Conservation (phyloP, 179 eudicot species). For the Carnegiea gigantea region DNA sequence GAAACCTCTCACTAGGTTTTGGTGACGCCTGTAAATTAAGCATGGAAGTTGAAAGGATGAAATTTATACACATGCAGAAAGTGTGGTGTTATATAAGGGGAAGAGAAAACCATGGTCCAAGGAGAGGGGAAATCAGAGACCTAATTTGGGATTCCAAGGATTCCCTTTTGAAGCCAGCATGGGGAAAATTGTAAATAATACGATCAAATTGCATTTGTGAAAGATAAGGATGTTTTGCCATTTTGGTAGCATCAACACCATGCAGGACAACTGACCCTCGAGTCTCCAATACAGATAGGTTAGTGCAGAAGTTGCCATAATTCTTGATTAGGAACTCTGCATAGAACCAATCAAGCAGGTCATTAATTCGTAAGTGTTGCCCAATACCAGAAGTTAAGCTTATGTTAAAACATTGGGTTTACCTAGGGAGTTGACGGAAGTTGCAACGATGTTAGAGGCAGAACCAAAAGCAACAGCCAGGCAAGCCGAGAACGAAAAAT, state of each 20-base stretch:
- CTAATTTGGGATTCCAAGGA: background rate
- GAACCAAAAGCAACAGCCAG: constrained; percentile 39
- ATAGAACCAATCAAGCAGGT: background rate
- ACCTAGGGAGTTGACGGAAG: background rate
- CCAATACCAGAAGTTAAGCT: too few relatives aligned
- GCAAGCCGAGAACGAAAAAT: constrained; percentile 42
- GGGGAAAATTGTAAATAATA: constrained; percentile 27
- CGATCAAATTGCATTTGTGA: constrained; percentile 14
- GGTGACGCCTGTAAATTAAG: constrained; percentile 15
- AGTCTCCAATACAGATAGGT: constrained; percentile 1
- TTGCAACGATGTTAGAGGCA: constrained; percentile 13
- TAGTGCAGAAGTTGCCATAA: background rate
- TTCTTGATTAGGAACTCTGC: constrained; percentile 17
- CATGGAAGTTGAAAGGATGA: too few relatives aligned
- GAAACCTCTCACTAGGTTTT: constrained; percentile 18
- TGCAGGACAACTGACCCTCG: constrained; percentile 20
- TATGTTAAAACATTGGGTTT: too few relatives aligned
- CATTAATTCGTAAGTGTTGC: too few relatives aligned
- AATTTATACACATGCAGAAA: too few relatives aligned
- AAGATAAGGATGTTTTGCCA: constrained; percentile 10
- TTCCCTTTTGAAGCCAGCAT: background rate
- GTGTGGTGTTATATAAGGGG: too few relatives aligned
- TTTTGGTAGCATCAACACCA: constrained; percentile 23
- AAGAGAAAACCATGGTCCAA: too few relatives aligned
- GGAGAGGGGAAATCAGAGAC: background rate